These are phyloP conservation scores for Capronia epimyces DNA, from an alignment of 2,329 filamentous ascomycete genomes.

Conservation along the genomic window DNA sequence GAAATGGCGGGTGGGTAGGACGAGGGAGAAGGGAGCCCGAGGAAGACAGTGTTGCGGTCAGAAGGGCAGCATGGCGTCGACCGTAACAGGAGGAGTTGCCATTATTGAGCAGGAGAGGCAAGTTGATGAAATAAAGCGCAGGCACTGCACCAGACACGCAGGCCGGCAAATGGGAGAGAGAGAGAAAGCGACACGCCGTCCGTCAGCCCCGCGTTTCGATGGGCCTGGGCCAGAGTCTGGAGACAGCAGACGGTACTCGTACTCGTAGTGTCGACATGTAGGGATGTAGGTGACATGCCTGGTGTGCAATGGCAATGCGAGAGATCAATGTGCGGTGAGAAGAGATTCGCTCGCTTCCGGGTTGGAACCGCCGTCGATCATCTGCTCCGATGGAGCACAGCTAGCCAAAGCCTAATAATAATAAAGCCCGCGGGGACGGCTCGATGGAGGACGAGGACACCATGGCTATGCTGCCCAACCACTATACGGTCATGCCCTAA, in stretches of 20 bases:
- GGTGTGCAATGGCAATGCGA: too few species aligned
- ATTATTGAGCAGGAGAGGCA: slow-evolving; percentile 10
- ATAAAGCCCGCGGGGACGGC: too few species aligned
- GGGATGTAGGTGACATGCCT: too few species aligned
- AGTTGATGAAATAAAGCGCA: slow-evolving; percentile 4
- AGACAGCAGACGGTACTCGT: background rate
- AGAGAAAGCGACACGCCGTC: background rate
- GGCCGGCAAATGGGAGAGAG: background rate
- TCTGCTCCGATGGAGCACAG: too few species aligned
- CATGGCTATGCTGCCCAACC: too few species aligned
- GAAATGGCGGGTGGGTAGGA: slow-evolving; percentile 7
- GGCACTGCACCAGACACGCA: background rate
- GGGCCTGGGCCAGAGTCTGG: background rate
- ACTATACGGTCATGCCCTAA: too few species aligned
- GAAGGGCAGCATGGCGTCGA: background rate
- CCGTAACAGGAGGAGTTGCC: slow-evolving; percentile 8
- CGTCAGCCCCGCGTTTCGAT: background rate
- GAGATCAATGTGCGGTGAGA: background rate
- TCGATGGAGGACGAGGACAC: too few species aligned
- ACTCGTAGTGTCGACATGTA: too few species aligned
- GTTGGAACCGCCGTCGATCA: background rate
- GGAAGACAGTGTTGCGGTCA: background rate
- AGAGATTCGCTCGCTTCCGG: background rate
- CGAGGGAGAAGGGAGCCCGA: slow-evolving; percentile 1
- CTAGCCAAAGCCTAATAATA: too few species aligned